Percentiles rank a stretch among this genome's conserved stretches.
Evolutionary conservation across 1,284 basidiomycete species (phyloP).

Genomic region (Trichosporon coremiiforme): DNA sequence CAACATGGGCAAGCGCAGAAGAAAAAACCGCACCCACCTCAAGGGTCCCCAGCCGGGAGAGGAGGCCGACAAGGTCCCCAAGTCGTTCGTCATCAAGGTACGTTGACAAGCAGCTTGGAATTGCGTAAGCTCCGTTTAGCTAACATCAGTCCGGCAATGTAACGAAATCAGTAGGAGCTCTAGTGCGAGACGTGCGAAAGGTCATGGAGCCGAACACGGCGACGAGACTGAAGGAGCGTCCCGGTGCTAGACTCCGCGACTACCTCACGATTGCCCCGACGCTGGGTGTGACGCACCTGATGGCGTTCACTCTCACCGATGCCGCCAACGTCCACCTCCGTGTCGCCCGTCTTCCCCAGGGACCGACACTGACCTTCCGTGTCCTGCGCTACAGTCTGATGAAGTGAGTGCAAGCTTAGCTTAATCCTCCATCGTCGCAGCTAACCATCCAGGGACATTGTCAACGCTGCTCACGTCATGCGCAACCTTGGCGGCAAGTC

Average conservation of each 20-base stretch:
- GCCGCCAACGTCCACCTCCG: slow-evolving; percentile 77
- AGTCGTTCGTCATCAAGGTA: slow-evolving; percentile 77
- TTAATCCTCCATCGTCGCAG: not conserved
- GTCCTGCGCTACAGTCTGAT: slow-evolving; percentile 89
- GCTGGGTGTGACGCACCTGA: slow-evolving; percentile 87
- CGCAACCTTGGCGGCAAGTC: slow-evolving; percentile 52
- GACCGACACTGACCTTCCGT: slow-evolving; percentile 92
- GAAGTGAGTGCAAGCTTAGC: slow-evolving; percentile 57
- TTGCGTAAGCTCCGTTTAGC: not conserved
- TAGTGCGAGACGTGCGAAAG: slow-evolving; percentile 88
- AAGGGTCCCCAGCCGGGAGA: slow-evolving; percentile 61
- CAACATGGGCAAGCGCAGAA: slow-evolving; percentile 68
- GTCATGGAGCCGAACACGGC: slow-evolving; percentile 99
- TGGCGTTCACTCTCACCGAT: slow-evolving; percentile 87
- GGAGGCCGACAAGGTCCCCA: slow-evolving; percentile 57
- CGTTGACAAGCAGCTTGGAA: slow-evolving; percentile 19
- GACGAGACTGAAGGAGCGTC: slow-evolving; percentile 81
- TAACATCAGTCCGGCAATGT: slow-evolving; percentile 72
- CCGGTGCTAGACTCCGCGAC: slow-evolving; percentile 90
- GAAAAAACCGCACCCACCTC: slow-evolving; percentile 84
- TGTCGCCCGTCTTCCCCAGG: slow-evolving; percentile 83
- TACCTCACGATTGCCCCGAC: slow-evolving; percentile 91
- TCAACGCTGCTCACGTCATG: slow-evolving; percentile 31
- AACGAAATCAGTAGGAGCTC: slow-evolving; percentile 78
- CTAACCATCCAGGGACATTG: slow-evolving; percentile 29